Conservation (phyloP, 805 yeast species). For the Lachancea nothofagi region DNA sequence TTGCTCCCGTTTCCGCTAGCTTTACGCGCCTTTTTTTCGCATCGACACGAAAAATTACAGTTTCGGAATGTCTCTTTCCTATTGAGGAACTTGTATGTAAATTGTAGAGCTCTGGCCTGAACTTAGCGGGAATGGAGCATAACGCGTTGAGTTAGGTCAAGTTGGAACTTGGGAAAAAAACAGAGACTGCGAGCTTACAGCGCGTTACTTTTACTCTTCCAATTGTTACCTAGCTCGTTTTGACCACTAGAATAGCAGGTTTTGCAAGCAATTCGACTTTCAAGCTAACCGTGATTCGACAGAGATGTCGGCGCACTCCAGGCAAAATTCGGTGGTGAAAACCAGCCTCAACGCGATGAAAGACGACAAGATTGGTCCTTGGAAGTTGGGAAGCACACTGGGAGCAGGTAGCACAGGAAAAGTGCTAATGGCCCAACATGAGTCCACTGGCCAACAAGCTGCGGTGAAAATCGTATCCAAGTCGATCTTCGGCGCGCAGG, state of each 20-base stretch:
- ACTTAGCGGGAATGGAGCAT: background rate
- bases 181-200: no score
- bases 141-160: conserved; percentile 1
- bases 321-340: conserved; percentile 10
- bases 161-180: background rate
- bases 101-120: background rate
- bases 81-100: background rate
- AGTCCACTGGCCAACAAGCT: conserved; percentile 79
- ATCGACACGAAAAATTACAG: conserved; percentile 1
- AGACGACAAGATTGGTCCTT: conserved; percentile 69
- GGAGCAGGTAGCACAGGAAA: conserved; percentile 98
- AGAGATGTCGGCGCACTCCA: conserved; percentile 10
- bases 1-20: background rate
- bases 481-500: conserved; percentile 47
- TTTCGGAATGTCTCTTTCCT: background rate
- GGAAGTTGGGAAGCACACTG: conserved; percentile 91
- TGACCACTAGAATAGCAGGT: background rate
- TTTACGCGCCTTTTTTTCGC: conserved; percentile 3
- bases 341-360: conserved; percentile 26
- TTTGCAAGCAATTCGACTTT: background rate
- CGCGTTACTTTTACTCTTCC: no score
- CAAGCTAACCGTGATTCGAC: background rate
- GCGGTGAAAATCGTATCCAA: conserved; percentile 97
- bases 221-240: background rate
- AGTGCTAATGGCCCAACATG: conserved; percentile 85